phyloP scores from a whole-genome alignment of 257 asterid genomes.

The Solanum habrochaites region DNA sequence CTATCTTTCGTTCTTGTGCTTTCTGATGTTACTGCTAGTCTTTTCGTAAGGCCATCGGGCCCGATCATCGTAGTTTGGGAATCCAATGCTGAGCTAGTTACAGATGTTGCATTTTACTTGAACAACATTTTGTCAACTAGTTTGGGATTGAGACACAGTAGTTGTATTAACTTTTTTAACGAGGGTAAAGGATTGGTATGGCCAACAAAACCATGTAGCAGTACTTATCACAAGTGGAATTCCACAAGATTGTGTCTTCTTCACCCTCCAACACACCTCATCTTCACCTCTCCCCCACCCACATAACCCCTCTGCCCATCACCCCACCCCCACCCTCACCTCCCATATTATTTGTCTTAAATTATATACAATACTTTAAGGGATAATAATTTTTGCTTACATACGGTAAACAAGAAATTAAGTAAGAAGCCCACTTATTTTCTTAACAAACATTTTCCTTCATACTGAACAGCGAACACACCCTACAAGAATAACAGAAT shows the following conservation, averaged over 20 bases:
- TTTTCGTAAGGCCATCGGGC: background rate
- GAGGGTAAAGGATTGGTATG: background rate
- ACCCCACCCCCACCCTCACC: background rate
- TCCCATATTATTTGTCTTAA: background rate
- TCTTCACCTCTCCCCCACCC: background rate
- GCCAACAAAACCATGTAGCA: background rate
- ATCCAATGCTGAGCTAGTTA: background rate
- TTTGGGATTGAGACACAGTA: background rate
- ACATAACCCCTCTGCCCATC: background rate
- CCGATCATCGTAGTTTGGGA: background rate
- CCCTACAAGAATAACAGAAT: background rate
- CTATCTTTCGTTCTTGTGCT: background rate
- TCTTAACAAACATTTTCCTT: background rate
- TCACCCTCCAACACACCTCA: background rate
- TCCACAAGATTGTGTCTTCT: background rate
- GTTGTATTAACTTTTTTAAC: background rate
- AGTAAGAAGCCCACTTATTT: background rate
- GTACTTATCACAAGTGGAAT: background rate
- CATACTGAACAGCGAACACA: background rate
- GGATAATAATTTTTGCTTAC: background rate
- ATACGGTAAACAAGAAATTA: background rate
- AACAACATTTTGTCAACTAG: background rate
- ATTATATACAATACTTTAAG: background rate
- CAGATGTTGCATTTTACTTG: background rate
- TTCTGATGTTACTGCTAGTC: slow-evolving; percentile 1